phyloP scores from a whole-genome alignment of 2,329 filamentous ascomycete genomes.

The Phaeosphaeriaceae sp. region DNA sequence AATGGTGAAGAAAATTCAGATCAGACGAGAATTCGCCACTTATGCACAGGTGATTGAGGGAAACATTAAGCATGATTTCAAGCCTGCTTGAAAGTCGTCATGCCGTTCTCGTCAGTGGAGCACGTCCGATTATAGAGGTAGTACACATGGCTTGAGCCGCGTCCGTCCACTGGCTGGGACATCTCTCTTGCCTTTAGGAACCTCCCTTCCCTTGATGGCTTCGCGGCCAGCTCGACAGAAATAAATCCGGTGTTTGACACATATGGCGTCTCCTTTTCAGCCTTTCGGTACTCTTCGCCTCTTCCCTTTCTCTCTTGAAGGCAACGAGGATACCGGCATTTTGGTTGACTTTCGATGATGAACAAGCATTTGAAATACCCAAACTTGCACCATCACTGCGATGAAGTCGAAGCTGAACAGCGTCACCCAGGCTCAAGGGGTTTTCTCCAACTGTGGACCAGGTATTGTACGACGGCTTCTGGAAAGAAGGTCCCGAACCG shows the following conservation, averaged over 20 bases:
- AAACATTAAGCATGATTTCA: too few relatives aligned
- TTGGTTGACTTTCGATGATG: neutral
- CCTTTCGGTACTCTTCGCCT: neutral
- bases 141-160: neutral
- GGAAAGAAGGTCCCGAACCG: too few relatives aligned
- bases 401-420: conserved; percentile 10
- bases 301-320: neutral
- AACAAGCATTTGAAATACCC: neutral
- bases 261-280: conserved; percentile 2
- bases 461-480: conserved; percentile 11
- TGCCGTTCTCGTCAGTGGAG: neutral
- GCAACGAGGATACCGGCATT: neutral
- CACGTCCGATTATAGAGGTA: neutral
- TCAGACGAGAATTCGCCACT: too few relatives aligned
- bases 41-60: too few relatives aligned
- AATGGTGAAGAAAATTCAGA: too few relatives aligned
- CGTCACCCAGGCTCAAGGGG: conserved; percentile 17
- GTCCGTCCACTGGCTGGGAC: neutral
- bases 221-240: neutral
- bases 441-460: conserved; percentile 28
- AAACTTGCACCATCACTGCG: neutral
- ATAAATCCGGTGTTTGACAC: neutral
- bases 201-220: conserved; percentile 4
- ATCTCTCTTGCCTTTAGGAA: conserved; percentile 11
- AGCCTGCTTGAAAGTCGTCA: neutral